These are phyloP conservation scores for Amaranthus hypochondriacus DNA, from an alignment of 148 eudicot genomes.

Conservation along the genomic window DNA sequence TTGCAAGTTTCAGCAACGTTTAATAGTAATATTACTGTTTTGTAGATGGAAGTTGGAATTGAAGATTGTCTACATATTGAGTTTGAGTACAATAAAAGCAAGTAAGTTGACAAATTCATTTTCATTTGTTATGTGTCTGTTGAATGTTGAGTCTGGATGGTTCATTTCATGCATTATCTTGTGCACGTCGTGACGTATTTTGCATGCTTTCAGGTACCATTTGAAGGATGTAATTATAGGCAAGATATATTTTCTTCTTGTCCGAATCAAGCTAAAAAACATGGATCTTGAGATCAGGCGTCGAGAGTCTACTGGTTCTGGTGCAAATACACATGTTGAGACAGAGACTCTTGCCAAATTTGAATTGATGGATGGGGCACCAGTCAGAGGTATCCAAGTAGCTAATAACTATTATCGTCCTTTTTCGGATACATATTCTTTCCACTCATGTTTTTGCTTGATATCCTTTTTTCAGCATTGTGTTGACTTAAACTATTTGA, in stretches of 20 bases:
- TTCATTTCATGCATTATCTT: too few species aligned
- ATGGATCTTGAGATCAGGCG: slow-evolving; percentile 99
- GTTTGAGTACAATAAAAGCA: slow-evolving; percentile 98
- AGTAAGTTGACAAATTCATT: slow-evolving; percentile 48
- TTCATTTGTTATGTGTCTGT: background rate
- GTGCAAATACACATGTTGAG: slow-evolving; percentile 93
- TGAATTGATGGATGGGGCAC: slow-evolving; percentile 99
- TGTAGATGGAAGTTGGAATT: slow-evolving; percentile 99
- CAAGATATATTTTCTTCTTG: slow-evolving; percentile 95
- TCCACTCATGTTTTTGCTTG: background rate
- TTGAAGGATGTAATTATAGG: slow-evolving; percentile 92
- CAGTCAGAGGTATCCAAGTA: slow-evolving; percentile 81
- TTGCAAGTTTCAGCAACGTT: background rate
- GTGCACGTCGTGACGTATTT: background rate
- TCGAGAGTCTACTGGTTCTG: slow-evolving; percentile 95
- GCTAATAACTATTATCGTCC: background rate
- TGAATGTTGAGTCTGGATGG: too few species aligned
- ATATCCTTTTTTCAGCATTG: too few species aligned
- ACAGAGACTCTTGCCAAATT: slow-evolving; percentile 97
- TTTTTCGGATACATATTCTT: background rate
- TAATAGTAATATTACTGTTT: slow-evolving; percentile 12
- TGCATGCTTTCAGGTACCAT: slow-evolving; percentile 68
- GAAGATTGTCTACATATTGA: slow-evolving; percentile 97
- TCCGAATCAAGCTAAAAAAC: slow-evolving; percentile 91
- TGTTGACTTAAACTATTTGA: too few species aligned